A percentile compares a stretch with the other conserved stretches of the same genome.
These are phyloP conservation scores for Aspergillus oerlinghausenensis DNA, from an alignment of 2,329 filamentous ascomycete genomes.

Conservation along the genomic window DNA sequence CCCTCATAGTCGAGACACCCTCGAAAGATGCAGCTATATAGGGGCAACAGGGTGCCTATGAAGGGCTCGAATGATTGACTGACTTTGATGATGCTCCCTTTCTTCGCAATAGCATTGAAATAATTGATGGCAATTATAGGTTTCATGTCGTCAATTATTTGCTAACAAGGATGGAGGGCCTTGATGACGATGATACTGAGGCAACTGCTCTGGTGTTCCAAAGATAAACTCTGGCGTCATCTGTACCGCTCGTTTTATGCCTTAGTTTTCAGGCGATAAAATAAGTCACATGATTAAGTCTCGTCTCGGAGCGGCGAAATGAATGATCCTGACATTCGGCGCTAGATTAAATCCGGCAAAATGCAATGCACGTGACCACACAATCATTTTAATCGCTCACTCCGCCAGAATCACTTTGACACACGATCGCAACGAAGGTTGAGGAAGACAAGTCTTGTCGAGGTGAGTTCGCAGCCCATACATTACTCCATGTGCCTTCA, in stretches of 20 bases:
- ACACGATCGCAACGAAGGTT: constrained; percentile 44
- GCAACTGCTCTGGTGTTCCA: neutral
- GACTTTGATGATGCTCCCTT: constrained; percentile 16
- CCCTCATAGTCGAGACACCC: neutral
- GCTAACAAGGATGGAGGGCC: neutral
- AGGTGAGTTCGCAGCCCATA: constrained; percentile 42
- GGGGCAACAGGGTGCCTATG: constrained; percentile 9
- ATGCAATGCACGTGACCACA: constrained; percentile 33
- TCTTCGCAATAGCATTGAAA: constrained; percentile 13
- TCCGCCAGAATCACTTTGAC: constrained; percentile 22
- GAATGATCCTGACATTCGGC: constrained; percentile 5
- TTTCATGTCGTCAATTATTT: constrained; percentile 11
- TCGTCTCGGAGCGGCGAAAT: neutral
- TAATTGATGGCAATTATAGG: constrained; percentile 13
- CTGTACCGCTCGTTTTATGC: neutral
- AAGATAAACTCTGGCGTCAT: neutral
- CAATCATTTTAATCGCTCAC: constrained; percentile 36
- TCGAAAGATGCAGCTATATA: neutral
- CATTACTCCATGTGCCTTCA: neutral
- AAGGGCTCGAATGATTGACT: constrained; percentile 19
- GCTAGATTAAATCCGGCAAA: constrained; percentile 9
- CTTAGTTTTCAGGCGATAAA: neutral
- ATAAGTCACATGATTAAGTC: constrained; percentile 4
- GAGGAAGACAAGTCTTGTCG: constrained; percentile 59
- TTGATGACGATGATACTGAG: neutral